A percentile compares a stretch with the other conserved stretches of the same genome.
Evolutionary conservation across 768 basidiomycete species (phyloP).

Genomic region (Holtermanniella nyarrowii): DNA sequence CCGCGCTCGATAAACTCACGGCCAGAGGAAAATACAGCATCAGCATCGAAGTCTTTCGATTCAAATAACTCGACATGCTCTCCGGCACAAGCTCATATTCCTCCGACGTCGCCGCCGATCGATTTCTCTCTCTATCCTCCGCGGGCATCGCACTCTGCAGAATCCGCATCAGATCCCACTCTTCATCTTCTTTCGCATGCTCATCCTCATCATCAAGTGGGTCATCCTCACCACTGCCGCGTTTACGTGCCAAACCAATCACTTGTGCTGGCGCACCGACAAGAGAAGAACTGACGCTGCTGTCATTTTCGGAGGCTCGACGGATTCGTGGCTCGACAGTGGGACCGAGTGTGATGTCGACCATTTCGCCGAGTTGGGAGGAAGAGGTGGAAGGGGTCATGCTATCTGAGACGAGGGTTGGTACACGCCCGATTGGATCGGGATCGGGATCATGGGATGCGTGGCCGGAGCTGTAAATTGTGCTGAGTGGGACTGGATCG

Average conservation of each 20-base stretch:
- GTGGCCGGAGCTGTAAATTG: not conserved
- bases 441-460: not conserved
- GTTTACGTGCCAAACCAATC: too few relatives aligned
- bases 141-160: slow-evolving; percentile 14
- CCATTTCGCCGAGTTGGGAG: not conserved
- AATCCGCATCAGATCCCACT: slow-evolving; percentile 29
- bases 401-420: not conserved
- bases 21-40: slow-evolving; percentile 41
- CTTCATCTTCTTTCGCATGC: slow-evolving; percentile 18
- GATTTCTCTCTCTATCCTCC: slow-evolving; percentile 7
- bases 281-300: not conserved
- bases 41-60: slow-evolving; percentile 39
- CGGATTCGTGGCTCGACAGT: not conserved
- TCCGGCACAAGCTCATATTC: slow-evolving; percentile 32
- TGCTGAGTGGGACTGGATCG: not conserved
- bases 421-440: not conserved
- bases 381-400: slow-evolving; percentile 9
- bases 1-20: slow-evolving; percentile 19
- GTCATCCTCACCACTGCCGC: not conserved
- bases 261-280: too few relatives aligned
- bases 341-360: not conserved
- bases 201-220: slow-evolving; percentile 8
- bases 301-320: not conserved
- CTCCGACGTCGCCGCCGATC: slow-evolving; percentile 11
- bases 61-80: slow-evolving; percentile 39